Base-by-base conservation (phyloP, 306 rosid genomes). In the peach (Prunus persica) region DNA sequence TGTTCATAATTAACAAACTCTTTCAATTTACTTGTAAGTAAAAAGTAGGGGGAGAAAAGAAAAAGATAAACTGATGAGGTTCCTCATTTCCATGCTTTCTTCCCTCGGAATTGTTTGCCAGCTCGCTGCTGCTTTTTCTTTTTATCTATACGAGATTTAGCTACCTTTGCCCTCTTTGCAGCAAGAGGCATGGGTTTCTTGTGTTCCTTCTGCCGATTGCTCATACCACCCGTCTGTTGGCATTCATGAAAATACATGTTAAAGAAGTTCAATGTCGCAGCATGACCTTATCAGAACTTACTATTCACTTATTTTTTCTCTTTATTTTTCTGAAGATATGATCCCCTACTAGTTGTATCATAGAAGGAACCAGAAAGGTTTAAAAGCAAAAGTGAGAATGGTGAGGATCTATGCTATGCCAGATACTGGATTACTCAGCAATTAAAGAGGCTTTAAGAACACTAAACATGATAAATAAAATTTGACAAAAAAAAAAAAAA, bases 131-230 rank as follows among this genome's bases (percentile, higher is more conserved):
- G 30, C 64, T 87, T 84, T 65, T 49, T 93, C 89, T 61, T 88
- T 79, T 90, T 91, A 75, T 80, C 86, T 9, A 73, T 8, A 22
- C 87, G 85, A 58, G 87, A 14, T 82, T 73, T 89, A 19, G 86
- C 84, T 2, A 84, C 81, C 88, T 73, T 92, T 2, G 78, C 25
- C 74, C 89, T 87, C 85, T 89, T 91, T 11, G 96, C 97, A 60
- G 91, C 92, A 34, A 86, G 41, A 0, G 95, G 98, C 95, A 93
- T 89, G 2, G 72, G 80, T 86, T 94, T 94, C 87, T 86, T 91
- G 76, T 84, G 95, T 47, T 94, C 89, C 87, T 92, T 94, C 86
- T 94, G 97, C 69, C 80, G 24, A 84, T 94, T 94, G 89, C 93
- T 94, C 70, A 83, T 72, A 64, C 96, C 97, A 58, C 98, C 98